Conservation (phyloP, 768 basidiomycete species). For the Roridomyces roridus region DNA sequence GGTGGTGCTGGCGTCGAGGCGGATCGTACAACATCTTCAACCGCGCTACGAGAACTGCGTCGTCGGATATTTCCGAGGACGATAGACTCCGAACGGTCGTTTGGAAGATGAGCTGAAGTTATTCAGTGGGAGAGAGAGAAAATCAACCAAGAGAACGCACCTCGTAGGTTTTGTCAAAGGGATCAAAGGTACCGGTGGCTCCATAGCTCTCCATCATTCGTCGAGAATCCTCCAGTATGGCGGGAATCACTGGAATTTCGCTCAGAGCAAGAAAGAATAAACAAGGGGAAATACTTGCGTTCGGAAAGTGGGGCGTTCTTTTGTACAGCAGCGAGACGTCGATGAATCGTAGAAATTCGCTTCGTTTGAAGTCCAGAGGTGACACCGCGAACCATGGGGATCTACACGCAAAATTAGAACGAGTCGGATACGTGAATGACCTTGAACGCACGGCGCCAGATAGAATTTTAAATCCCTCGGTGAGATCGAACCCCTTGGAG, state of each 20-base stretch:
- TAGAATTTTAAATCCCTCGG: constrained; percentile 80
- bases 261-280: constrained; percentile 20
- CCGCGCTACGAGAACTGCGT: constrained; percentile 63
- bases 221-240: constrained; percentile 68
- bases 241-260: constrained; percentile 59
- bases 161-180: constrained; percentile 74
- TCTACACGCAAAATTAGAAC: constrained; percentile 46
- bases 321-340: constrained; percentile 69
- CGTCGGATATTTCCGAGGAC: constrained; percentile 72
- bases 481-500: constrained; percentile 74
- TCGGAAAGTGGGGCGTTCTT: constrained; percentile 63
- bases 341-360: constrained; percentile 71
- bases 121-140: constrained; percentile 8
- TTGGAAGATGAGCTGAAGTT: constrained; percentile 70
- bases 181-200: constrained; percentile 66
- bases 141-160: constrained; percentile 42
- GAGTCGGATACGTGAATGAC: constrained; percentile 19
- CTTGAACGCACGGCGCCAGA: constrained; percentile 70
- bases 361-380: constrained; percentile 72
- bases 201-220: constrained; percentile 71
- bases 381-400: constrained; percentile 78
- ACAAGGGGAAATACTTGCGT: constrained; percentile 47
- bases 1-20: constrained; percentile 72
- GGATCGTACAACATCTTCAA: constrained; percentile 72
- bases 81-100: constrained; percentile 72